phyloP scores from a whole-genome alignment of 805 yeast species.

The Saccharomycopsis fermentans region DNA sequence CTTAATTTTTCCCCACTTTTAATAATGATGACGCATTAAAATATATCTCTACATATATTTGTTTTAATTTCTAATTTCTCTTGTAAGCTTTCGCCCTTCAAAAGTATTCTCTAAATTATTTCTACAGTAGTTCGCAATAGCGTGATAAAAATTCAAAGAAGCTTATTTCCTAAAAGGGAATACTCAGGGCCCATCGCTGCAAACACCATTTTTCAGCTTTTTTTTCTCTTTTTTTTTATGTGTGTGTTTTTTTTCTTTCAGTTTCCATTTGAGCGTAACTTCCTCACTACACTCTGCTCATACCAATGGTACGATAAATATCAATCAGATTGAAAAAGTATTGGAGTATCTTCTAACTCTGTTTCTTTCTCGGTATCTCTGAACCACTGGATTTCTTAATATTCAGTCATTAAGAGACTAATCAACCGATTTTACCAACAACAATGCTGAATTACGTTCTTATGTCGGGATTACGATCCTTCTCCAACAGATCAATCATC shows the following conservation, averaged over 20 bases:
- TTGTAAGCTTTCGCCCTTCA: neutral
- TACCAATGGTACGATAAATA: no score
- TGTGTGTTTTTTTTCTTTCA: neutral
- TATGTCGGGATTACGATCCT: neutral
- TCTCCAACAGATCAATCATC: neutral
- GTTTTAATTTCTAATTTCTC: neutral
- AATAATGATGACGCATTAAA: neutral
- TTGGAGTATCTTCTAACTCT: no score
- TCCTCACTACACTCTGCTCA: no score
- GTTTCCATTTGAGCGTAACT: no score
- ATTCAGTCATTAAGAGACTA: no score
- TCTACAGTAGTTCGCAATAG: no score
- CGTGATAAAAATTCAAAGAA: no score
- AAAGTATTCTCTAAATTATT: no score
- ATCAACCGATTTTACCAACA: no score
- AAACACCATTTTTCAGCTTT: neutral
- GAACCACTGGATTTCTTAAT: no score
- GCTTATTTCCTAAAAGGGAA: neutral
- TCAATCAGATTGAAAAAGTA: no score
- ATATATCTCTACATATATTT: neutral
- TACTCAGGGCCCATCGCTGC: neutral
- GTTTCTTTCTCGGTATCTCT: no score
- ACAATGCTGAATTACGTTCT: neutral
- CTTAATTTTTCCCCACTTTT: neutral
- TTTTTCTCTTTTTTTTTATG: neutral